Evolutionary conservation across 1,284 basidiomycete genomes (phyloP).

Genomic region (Cryptococcus wingfieldii): DNA sequence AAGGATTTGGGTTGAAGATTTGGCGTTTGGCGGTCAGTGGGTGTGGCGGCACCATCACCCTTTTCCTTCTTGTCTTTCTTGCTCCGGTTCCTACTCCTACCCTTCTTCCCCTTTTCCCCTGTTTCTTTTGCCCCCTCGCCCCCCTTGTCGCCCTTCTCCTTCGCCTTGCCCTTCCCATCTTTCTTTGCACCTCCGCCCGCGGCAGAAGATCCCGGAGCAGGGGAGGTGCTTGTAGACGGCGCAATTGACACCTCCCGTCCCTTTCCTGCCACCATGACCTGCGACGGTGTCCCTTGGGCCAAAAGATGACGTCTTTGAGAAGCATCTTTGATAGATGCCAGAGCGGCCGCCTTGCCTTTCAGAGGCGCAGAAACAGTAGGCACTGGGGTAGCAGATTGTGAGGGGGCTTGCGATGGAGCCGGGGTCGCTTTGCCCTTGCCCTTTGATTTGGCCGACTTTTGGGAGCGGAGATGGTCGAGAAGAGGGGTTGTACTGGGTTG

Average conservation of each 20-base stretch:
- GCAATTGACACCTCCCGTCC: slow-evolving; percentile 36
- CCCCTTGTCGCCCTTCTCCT: neutral
- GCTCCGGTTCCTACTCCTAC: slow-evolving; percentile 10
- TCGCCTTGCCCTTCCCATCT: slow-evolving; percentile 1
- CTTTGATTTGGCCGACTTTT: slow-evolving; percentile 58
- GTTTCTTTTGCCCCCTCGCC: neutral
- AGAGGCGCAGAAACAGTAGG: slow-evolving; percentile 12
- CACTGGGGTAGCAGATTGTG: slow-evolving; percentile 15
- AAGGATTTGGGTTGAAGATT: neutral
- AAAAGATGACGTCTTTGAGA: slow-evolving; percentile 32
- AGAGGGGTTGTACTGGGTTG: slow-evolving; percentile 73
- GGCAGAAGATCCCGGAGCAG: neutral
- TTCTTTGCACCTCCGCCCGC: slow-evolving; percentile 1
- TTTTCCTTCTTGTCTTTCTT: slow-evolving; percentile 7
- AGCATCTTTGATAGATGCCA: slow-evolving; percentile 32
- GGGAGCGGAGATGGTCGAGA: slow-evolving; percentile 73
- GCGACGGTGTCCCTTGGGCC: slow-evolving; percentile 13
- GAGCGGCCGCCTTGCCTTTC: slow-evolving; percentile 25
- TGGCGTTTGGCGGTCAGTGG: neutral
- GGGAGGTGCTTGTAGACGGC: neutral
- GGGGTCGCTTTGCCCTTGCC: slow-evolving; percentile 4
- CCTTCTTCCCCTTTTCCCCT: slow-evolving; percentile 12
- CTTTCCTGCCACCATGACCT: slow-evolving; percentile 38
- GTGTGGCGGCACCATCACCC: neutral
- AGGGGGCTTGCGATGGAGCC: neutral